Percentiles rank a stretch among this genome's conserved stretches.
Conservation (phyloP, 75 land plant species). For the Picea sitchensis region DNA sequence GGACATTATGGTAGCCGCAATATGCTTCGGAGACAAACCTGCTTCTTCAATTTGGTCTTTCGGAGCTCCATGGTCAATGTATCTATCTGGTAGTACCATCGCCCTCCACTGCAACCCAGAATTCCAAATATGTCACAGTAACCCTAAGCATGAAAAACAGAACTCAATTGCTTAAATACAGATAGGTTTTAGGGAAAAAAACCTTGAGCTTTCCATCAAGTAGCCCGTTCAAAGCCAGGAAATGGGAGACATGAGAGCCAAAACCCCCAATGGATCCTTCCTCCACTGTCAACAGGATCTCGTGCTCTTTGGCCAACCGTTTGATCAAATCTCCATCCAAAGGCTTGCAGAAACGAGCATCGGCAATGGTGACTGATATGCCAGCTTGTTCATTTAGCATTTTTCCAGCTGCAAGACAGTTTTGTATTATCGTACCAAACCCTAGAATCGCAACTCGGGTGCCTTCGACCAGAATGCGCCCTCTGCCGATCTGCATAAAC, state of each 20-base stretch:
- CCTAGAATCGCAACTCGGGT: slow-evolving; percentile 66
- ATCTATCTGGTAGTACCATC: slow-evolving; percentile 75
- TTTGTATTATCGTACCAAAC: slow-evolving; percentile 80
- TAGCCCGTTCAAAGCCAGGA: slow-evolving; percentile 61
- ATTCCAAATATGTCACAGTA: not conserved
- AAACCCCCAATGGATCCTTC: slow-evolving; percentile 93
- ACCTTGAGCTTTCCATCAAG: slow-evolving; percentile 85
- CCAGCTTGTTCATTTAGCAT: slow-evolving; percentile 25
- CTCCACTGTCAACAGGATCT: slow-evolving; percentile 68
- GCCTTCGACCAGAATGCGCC: slow-evolving; percentile 71
- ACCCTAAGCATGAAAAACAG: not conserved
- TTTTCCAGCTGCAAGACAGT: slow-evolving; percentile 56
- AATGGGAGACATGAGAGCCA: slow-evolving; percentile 80
- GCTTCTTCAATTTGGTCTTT: slow-evolving; percentile 69
- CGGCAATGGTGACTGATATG: slow-evolving; percentile 60
- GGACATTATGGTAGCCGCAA: slow-evolving; percentile 60
- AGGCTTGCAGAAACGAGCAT: slow-evolving; percentile 92
- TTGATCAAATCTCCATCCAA: slow-evolving; percentile 65
- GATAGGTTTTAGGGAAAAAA: not conserved
- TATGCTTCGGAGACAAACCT: slow-evolving; percentile 56
- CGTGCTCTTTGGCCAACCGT: slow-evolving; percentile 65
- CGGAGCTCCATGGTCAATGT: slow-evolving; percentile 79
- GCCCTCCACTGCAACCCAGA: slow-evolving; percentile 54
- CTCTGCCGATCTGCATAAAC: slow-evolving; percentile 63
- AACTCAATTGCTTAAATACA: not conserved